Evolutionary conservation across 2,329 filamentous ascomycete genomes (phyloP).

Genomic region (Fusarium sp.): DNA sequence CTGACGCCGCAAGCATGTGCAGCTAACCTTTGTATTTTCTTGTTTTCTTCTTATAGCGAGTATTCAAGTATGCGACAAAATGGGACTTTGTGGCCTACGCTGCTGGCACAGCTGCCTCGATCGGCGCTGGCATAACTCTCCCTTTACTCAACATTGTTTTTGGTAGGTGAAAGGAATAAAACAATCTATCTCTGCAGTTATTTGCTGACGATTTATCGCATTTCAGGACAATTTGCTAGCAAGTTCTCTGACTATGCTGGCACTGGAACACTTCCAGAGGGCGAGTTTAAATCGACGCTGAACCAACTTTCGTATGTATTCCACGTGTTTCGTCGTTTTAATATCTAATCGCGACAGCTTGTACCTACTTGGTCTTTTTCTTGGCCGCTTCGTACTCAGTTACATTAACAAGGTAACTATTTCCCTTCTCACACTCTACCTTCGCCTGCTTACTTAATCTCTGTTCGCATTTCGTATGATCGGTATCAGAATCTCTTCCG

Average conservation of each 20-base stretch:
- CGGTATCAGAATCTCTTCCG: slow-evolving; percentile 61
- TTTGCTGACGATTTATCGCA: fast-evolving
- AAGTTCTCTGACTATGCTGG: slow-evolving; percentile 7
- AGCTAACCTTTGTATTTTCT: neutral
- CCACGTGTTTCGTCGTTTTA: fast-evolving
- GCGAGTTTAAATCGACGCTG: neutral
- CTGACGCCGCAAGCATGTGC: neutral
- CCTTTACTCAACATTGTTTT: slow-evolving; percentile 51
- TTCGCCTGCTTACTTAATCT: neutral
- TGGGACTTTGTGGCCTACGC: neutral
- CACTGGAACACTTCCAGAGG: neutral
- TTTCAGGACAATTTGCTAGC: neutral
- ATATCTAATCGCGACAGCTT: fast-evolving
- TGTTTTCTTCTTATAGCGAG: neutral
- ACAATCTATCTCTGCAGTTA: fast-evolving
- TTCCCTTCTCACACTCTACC: fast-evolving
- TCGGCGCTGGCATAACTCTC: slow-evolving; percentile 31
- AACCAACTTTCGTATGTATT: neutral
- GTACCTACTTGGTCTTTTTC: neutral
- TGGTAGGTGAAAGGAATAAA: slow-evolving; percentile 23
- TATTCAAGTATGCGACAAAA: slow-evolving; percentile 1
- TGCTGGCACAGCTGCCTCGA: neutral
- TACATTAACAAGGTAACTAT: neutral
- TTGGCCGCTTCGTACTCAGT: neutral
- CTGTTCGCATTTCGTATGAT: slow-evolving; percentile 60